Evolutionary conservation across 139 green algal species (phyloP), one percentile per base, ranked within the genome.

Genomic region (Eudorina sp.): DNA sequence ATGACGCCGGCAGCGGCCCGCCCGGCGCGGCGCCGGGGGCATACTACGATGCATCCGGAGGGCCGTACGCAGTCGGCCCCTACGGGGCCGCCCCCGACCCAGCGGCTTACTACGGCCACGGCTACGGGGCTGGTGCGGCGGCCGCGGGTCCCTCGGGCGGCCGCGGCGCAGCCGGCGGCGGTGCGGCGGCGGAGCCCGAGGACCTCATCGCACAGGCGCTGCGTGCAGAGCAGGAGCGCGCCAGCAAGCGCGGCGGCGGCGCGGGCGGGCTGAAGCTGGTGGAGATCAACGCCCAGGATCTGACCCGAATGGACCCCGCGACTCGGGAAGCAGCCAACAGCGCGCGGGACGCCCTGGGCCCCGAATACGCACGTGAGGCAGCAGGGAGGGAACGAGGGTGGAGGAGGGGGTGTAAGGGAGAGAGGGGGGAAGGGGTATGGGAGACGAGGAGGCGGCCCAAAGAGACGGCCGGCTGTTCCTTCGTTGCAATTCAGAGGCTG

Each of bases 311-410:
- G 60, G 88, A 94, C 62, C 89, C 94, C 0, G 89, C 88, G 27
- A 81, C 88, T 45, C 60, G 80, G 7, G 92, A 93, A 34, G 92
- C 93, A 18, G 69, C 83, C 3, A 53, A 90, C n/a, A 92, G 84
- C 38, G 78, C 93, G 46, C 86, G 91, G 9, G 84, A 91, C 25
- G 93, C 95, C 21, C 91, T 97, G 48, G 95, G 95, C 19, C 21
- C 79, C 5, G 94, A 96, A 51, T 97, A 97, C 75, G 95, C 89
- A 75, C 38, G 89, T 92, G 66, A 36, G 86, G 3, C 18, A 13
- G 27, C 45, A n/a, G n/a, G n/a, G n/a, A n/a, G n/a, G n/a, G n/a
- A n/a, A n/a, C n/a, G n/a, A n/a, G n/a, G n/a, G n/a, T n/a, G n/a
- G n/a, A n/a, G n/a, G n/a, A n/a, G n/a, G n/a, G n/a, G n/a, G n/a